Evolutionary conservation across 2,329 filamentous ascomycete genomes (phyloP), one percentile per base, ranked within the genome.

Genomic region (Neurospora sp.): DNA sequence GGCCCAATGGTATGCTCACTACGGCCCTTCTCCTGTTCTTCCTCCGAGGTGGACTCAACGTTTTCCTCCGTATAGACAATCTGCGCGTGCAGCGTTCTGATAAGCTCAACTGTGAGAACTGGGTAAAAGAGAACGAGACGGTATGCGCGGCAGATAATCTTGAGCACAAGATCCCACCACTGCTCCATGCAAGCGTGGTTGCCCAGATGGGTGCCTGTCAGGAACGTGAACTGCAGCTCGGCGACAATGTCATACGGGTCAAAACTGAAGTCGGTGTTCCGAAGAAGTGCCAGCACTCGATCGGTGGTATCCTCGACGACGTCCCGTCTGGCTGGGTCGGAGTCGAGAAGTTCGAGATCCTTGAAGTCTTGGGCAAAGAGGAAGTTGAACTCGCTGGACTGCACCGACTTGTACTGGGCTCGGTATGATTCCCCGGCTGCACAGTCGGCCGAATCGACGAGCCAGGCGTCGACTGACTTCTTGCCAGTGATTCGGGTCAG

Each of bases 131-230:
- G 70, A 0, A 81, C 78, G 1, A 89, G 82, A 10, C 74, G 72
- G 74, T 84, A 83, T 1, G 86, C 83, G 36, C 83, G 82, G 66
- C 89, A 81, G 11, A 88, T 74, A 40, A 88, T 75, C 66, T 81
- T 82, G 46, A 85, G 81, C 3, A 84, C 77, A 71, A 88, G 82
- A 74, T 87, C 82, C 81, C 83, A 86, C 88, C 87, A 90, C 72
- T 90, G 87, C 71, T 88, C 86, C 62, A 88, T 80, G 73, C 87
- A 89, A 8, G 85, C 81, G 57, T 85, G 79, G 75, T 88, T 90
- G 52, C 85, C 84, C 1, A 89, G 82, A 69, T 87, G 82, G 76
- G 85, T 83, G 43, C 87, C 87, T 0, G 84, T 84, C 4, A 89
- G 74, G 74, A 85, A 90, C 57, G 83, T 83, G 75, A 89, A 85